Evolutionary conservation across 768 basidiomycete species (phyloP).

Genomic region (Leccinum truebloodii): DNA sequence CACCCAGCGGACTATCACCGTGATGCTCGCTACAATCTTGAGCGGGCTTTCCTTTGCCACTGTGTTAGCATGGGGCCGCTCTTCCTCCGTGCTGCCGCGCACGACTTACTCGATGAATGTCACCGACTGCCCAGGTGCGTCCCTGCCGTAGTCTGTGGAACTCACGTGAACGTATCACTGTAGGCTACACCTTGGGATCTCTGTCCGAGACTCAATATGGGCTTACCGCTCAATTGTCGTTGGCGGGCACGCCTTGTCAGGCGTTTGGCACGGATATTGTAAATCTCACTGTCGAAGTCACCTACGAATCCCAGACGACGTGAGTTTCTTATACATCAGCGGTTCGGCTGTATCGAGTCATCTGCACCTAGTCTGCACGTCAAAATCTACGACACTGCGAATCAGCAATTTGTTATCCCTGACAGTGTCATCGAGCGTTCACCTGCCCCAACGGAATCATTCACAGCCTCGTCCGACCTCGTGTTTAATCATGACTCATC

Average conservation of each 20-base stretch:
- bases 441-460: slow-evolving; percentile 33
- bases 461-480: slow-evolving; percentile 53
- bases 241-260: slow-evolving; percentile 61
- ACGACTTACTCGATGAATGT: slow-evolving; percentile 31
- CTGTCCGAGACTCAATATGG: slow-evolving; percentile 48
- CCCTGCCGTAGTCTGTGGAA: neutral
- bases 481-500: slow-evolving; percentile 63
- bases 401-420: slow-evolving; percentile 69
- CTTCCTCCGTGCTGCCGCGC: slow-evolving; percentile 13
- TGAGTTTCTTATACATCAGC: slow-evolving; percentile 22
- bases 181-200: slow-evolving; percentile 56
- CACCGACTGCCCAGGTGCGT: slow-evolving; percentile 34
- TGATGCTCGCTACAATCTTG: slow-evolving; percentile 8
- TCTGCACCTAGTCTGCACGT: slow-evolving; percentile 55
- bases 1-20: neutral
- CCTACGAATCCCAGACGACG: slow-evolving; percentile 60
- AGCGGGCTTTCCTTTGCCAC: slow-evolving; percentile 11
- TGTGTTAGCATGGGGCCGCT: slow-evolving; percentile 5
- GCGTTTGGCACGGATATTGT: slow-evolving; percentile 63
- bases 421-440: slow-evolving; percentile 51
- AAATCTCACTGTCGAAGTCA: slow-evolving; percentile 61
- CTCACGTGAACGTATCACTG: neutral
- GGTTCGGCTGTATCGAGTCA: neutral
- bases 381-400: slow-evolving; percentile 61
- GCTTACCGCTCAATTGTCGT: slow-evolving; percentile 52